Conservation (phyloP, 2,329 filamentous ascomycete genomes). For the Alternaria sp. region DNA sequence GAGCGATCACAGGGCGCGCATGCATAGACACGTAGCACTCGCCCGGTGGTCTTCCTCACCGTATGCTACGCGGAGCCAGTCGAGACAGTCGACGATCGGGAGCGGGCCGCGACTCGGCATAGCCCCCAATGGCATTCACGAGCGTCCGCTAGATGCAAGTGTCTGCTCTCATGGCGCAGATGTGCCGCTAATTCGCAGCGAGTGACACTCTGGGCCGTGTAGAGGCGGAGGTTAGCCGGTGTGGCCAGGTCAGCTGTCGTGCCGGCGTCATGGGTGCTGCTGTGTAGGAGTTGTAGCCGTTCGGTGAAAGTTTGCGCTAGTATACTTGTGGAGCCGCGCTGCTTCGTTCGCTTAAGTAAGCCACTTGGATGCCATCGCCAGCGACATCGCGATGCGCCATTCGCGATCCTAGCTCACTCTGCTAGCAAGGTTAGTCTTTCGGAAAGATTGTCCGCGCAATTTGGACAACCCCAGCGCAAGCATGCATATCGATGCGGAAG, state of each 20-base stretch:
- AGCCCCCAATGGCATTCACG: conserved; percentile 8
- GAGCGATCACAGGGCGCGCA: neutral
- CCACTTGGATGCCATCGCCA: conserved; percentile 1
- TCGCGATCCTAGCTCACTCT: neutral
- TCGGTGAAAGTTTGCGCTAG: conserved; percentile 13
- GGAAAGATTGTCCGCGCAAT: neutral
- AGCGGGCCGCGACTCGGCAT: conserved; percentile 17
- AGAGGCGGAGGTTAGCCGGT: neutral
- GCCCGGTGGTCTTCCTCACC: conserved; percentile 6
- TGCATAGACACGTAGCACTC: conserved; percentile 25
- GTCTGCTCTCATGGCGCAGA: neutral
- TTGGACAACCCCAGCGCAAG: neutral
- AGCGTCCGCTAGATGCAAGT: neutral
- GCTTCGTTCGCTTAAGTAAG: conserved; percentile 3
- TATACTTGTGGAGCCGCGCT: neutral
- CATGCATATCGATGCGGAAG: neutral
- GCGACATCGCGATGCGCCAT: neutral
- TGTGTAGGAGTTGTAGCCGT: conserved; percentile 8
- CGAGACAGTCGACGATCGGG: conserved; percentile 6
- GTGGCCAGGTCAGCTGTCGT: conserved; percentile 4
- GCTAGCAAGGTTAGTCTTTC: neutral
- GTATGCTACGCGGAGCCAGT: conserved; percentile 12
- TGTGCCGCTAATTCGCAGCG: neutral
- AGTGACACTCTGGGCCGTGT: conserved; percentile 2
- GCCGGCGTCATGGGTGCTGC: conserved; percentile 6